phyloP scores from a whole-genome alignment of 352 stramenopile species.

The Peronospora destructor region DNA sequence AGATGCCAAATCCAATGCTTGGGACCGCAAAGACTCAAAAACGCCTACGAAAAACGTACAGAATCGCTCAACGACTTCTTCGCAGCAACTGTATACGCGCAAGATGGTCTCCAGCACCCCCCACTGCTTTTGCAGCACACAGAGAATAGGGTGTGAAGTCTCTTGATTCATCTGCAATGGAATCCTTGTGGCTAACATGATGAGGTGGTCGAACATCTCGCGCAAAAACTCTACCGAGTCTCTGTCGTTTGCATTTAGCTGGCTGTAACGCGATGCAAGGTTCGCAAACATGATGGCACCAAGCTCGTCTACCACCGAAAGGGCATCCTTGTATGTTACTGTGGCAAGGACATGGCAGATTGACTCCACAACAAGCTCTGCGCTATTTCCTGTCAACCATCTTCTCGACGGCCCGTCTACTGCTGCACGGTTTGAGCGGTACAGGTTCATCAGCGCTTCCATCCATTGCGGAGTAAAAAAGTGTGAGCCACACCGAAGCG shows the following conservation, averaged over 20 bases:
- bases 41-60: constrained; percentile 50
- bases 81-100: constrained; percentile 37
- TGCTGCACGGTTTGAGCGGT: constrained; percentile 36
- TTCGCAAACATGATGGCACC: constrained; percentile 60
- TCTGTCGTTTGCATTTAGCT: constrained; percentile 44
- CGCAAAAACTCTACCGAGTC: constrained; percentile 45
- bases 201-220: constrained; percentile 53
- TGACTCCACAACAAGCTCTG: constrained; percentile 61
- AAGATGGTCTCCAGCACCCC: constrained; percentile 44
- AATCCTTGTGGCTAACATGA: constrained; percentile 49
- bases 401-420: constrained; percentile 15
- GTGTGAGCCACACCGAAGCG: constrained; percentile 47
- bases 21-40: constrained; percentile 53
- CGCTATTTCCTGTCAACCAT: constrained; percentile 36
- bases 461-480: constrained; percentile 69
- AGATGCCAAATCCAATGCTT: constrained; percentile 53
- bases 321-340: constrained; percentile 60
- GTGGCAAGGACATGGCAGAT: constrained; percentile 56
- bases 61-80: constrained; percentile 54
- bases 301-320: constrained; percentile 56
- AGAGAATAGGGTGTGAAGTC: constrained; percentile 47
- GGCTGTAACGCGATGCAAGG: constrained; percentile 37
- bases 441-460: constrained; percentile 58
- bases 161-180: constrained; percentile 61
- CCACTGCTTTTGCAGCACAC: constrained; percentile 55